Conservation (phyloP, 495 filamentous ascomycete genomes). For the Halenospora varia region DNA sequence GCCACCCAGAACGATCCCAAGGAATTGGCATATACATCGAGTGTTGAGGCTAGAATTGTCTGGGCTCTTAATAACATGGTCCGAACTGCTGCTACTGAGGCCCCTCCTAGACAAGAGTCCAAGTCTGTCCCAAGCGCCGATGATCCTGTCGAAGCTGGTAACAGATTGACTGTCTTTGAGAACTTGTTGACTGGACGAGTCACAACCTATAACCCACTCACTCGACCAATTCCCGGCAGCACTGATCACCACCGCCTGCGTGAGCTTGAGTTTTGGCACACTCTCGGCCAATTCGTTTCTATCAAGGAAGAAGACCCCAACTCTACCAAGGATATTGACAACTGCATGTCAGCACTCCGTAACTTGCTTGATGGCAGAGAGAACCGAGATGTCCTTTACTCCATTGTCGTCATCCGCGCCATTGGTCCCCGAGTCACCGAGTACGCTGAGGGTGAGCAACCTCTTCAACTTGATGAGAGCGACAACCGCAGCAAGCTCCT, state of each 20-base stretch:
- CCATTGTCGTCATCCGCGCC: slow-evolving; percentile 74
- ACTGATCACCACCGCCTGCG: slow-evolving; percentile 51
- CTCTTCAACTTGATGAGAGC: slow-evolving; percentile 59
- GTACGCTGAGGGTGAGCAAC: slow-evolving; percentile 55
- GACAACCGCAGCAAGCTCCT: slow-evolving; percentile 69
- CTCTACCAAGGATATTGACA: slow-evolving; percentile 56
- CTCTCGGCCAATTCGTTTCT: slow-evolving; percentile 67
- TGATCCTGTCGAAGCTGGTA: slow-evolving; percentile 55
- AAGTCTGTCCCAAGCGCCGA: slow-evolving; percentile 39
- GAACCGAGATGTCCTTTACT: slow-evolving; percentile 90
- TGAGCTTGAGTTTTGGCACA: slow-evolving; percentile 78
- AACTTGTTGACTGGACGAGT: slow-evolving; percentile 66
- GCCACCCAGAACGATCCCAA: slow-evolving; percentile 49
- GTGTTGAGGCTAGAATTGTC: slow-evolving; percentile 67
- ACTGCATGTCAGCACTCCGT: slow-evolving; percentile 57
- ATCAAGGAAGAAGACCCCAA: slow-evolving; percentile 56
- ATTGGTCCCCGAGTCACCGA: slow-evolving; percentile 64
- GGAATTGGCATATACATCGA: slow-evolving; percentile 55
- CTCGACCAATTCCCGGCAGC: slow-evolving; percentile 38
- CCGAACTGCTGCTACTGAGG: slow-evolving; percentile 27
- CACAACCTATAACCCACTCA: slow-evolving; percentile 54
- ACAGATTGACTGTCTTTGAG: slow-evolving; percentile 70
- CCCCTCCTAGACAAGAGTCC: slow-evolving; percentile 25
- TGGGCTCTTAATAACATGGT: slow-evolving; percentile 56
- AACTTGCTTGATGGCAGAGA: slow-evolving; percentile 71